Evolutionary conservation across 2,329 filamentous ascomycete species (phyloP), one percentile per base, ranked within the genome.

Genomic region (Teratosphaeria zuluensis): DNA sequence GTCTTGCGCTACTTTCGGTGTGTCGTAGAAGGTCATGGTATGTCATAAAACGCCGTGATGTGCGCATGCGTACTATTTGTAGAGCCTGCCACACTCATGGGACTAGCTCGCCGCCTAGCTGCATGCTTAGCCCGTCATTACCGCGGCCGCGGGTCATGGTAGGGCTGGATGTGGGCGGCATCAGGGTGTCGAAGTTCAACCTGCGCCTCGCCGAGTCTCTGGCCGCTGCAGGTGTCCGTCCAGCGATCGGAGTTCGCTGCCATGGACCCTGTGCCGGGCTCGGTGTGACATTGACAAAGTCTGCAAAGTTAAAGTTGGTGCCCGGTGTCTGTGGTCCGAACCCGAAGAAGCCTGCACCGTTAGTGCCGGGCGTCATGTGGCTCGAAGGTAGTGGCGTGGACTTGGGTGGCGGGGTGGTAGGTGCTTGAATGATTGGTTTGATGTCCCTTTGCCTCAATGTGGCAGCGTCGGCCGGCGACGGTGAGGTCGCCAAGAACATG

Each of bases 201-300:
- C 86, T 81, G 70, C 88, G 83, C 67, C 89, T 79, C n/a, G 88
- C 82, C 53, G 88, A 83, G 65, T 84, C 83, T 65, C 84, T 89
- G 59, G 78, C 78, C 31, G 83, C 80, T 11, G 84, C 75, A 11
- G 90, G 91, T 0, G 91, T 95, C 72, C 88, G 90, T 19, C 72
- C 70, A 7, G 77, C 75, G 16, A 76, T 77, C 19, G 84, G 84
- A 35, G 84, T 86, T 33, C 81, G 78, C 33, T 76, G 76, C 89
- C 91, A 96, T 9, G 86, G 82, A 65, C 85, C 90, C 76, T 96
- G 94, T 30, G 90, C 94, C 21, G 94, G 94, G 69, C 90, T 96
- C 0, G 94, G 94, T 6, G 94, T 96, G 72, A 97, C 92, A 75
- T 97, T 96, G 71, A 97, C 87, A 75, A 96, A 99, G 71, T 99